Percentiles rank a stretch among this genome's conserved stretches.
phyloP scores from a whole-genome alignment of 2,329 filamentous ascomycete species.

The Podosphaera leucotricha region DNA sequence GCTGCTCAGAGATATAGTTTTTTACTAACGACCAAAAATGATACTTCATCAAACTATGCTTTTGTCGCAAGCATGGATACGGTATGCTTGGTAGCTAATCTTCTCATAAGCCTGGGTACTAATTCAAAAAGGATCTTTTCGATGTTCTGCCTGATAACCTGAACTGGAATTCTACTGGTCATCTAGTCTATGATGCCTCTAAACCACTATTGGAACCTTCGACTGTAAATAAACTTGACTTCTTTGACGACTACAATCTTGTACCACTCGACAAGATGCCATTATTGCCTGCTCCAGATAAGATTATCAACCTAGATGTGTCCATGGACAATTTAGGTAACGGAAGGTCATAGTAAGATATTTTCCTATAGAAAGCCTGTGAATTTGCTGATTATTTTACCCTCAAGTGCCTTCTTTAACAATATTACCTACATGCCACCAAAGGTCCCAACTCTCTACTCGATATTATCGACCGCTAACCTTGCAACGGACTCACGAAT shows the following conservation, averaged over 20 bases:
- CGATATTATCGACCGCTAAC: constrained; percentile 30
- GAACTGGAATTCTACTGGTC: constrained; percentile 45
- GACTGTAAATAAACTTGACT: constrained; percentile 34
- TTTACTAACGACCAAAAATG: constrained; percentile 37
- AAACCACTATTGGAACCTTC: constrained; percentile 26
- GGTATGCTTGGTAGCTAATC: constrained; percentile 14
- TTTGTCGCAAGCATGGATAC: constrained; percentile 47
- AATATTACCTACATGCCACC: constrained; percentile 38
- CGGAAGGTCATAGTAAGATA: constrained; percentile 38
- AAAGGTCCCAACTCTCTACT: constrained; percentile 45
- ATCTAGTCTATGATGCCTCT: constrained; percentile 31
- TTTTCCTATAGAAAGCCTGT: background rate
- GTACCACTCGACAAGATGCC: constrained; percentile 42
- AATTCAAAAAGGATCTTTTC: constrained; percentile 35
- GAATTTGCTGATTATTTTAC: background rate
- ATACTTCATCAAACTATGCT: constrained; percentile 37
- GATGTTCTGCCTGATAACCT: constrained; percentile 35
- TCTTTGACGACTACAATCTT: constrained; percentile 52
- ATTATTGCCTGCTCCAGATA: constrained; percentile 36
- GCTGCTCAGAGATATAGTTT: constrained; percentile 44
- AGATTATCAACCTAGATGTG: constrained; percentile 37
- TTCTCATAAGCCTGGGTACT: constrained; percentile 40
- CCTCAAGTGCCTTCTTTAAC: constrained; percentile 29
- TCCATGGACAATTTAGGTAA: constrained; percentile 44
- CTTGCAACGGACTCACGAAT: constrained; percentile 31